Percentiles rank a stretch among this genome's conserved stretches.
phyloP scores from a whole-genome alignment of 2,329 filamentous ascomycete genomes.

The Pseudofabraea citricarpa region DNA sequence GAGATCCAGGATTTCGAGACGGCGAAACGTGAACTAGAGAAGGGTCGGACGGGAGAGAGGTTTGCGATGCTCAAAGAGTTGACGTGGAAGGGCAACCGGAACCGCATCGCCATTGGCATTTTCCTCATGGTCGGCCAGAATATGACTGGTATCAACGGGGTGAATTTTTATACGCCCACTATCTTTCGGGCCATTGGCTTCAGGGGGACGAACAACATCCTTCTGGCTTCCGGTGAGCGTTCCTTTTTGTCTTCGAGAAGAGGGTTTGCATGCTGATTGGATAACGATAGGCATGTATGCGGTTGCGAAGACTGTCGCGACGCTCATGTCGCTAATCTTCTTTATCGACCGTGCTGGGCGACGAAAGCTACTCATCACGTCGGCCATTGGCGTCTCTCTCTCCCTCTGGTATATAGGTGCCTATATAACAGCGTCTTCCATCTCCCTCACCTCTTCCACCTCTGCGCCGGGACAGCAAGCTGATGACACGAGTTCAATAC shows the following conservation, averaged over 20 bases:
- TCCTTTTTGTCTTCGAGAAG: background rate
- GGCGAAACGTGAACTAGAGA: constrained; percentile 9
- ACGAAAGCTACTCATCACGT: constrained; percentile 35
- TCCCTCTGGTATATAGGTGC: constrained; percentile 22
- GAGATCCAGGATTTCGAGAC: constrained; percentile 17
- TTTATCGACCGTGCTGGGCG: constrained; percentile 55
- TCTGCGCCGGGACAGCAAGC: no score
- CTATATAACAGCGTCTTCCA: constrained; percentile 16
- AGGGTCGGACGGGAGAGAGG: background rate
- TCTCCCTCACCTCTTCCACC: no score
- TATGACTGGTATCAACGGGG: constrained; percentile 19
- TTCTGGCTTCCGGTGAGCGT: constrained; percentile 17
- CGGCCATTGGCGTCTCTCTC: constrained; percentile 10
- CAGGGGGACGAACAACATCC: constrained; percentile 14
- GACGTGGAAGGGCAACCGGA: constrained; percentile 17
- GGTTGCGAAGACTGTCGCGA: constrained; percentile 16
- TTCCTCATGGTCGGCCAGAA: constrained; percentile 22
- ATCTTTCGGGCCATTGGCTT: constrained; percentile 20
- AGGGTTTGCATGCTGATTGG: background rate
- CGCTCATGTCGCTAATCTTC: constrained; percentile 45
- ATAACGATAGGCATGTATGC: constrained; percentile 18
- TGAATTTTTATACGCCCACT: constrained; percentile 23
- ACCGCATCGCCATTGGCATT: constrained; percentile 15
- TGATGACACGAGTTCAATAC: constrained; percentile 3
- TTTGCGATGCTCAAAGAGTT: constrained; percentile 12